phyloP scores from a whole-genome alignment of 352 stramenopile species.

The Phytophthora hibernalis region DNA sequence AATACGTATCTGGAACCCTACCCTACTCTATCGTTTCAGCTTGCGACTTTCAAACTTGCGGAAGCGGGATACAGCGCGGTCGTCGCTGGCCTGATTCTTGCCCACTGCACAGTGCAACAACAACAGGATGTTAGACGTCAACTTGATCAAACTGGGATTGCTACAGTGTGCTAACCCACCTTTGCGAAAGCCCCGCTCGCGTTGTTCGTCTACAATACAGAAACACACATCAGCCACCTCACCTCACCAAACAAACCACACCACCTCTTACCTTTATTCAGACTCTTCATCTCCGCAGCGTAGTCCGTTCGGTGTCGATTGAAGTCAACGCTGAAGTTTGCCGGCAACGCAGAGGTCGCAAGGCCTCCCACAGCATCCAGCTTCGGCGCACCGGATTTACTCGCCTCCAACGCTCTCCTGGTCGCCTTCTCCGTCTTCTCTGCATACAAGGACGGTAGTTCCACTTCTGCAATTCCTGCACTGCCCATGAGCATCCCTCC shows the following conservation, averaged over 20 bases:
- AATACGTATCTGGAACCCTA: no score
- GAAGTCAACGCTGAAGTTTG: constrained; percentile 84
- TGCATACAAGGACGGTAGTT: constrained; percentile 62
- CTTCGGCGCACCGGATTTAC: constrained; percentile 5
- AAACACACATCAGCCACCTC: constrained; percentile 19
- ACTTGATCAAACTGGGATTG: not conserved
- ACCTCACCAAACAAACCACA: not conserved
- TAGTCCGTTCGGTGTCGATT: constrained; percentile 76
- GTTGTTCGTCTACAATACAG: constrained; percentile 66
- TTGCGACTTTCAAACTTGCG: constrained; percentile 77
- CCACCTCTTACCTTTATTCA: constrained; percentile 55
- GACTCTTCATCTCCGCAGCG: constrained; percentile 71
- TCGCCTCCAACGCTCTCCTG: constrained; percentile 47
- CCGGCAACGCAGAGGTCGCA: constrained; percentile 61
- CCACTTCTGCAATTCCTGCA: constrained; percentile 82
- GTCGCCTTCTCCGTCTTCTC: constrained; percentile 65
- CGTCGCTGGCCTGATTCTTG: constrained; percentile 71
- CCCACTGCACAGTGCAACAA: constrained; percentile 43
- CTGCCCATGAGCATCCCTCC: constrained; percentile 80
- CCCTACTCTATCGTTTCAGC: constrained; percentile 29
- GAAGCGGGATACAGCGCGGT: constrained; percentile 71
- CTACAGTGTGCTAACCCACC: constrained; percentile 22
- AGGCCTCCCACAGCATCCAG: constrained; percentile 38
- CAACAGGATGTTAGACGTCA: constrained; percentile 5
- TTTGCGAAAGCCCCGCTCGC: constrained; percentile 67